Base-by-base conservation (phyloP, 2,329 filamentous ascomycete species). In the Nemania serpens region DNA sequence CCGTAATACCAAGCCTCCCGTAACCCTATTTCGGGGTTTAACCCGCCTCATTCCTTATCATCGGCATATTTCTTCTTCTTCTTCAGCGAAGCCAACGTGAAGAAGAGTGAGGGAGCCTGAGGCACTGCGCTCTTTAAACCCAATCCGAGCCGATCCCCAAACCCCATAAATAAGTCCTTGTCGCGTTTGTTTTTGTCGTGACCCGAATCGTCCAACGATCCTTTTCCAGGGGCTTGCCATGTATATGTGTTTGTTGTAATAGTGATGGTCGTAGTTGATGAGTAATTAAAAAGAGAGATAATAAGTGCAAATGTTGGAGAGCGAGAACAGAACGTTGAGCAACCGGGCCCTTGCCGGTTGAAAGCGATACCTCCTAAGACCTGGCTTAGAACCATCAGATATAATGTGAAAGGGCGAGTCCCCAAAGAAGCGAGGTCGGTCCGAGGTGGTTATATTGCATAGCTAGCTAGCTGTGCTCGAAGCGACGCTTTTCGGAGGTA, bases 401-500 rank as follows among this genome's bases (percentile, higher is more conserved):
- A n/a, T n/a, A n/a, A n/a, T n/a, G n/a, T n/a, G n/a, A n/a, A n/a
- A n/a, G n/a, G n/a, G n/a, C n/a, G n/a, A n/a, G 37, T 41, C 13
- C 37, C 37, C 6, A 15, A 7, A 7, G 25, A 29, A 7, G 25
- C 25, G 7, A 29, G 4, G 25, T 29, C 25, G 7, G 25, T 29
- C 25, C 7, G 25, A 29, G 3, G 25, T 29, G 25, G 25, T 29
- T 29, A 29, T 29, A 29, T 29, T 7, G 25, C 25, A 29, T 7
- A 7, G 25, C 25, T 29, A 29, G 25, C 25, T 29, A 29, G 25
- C 25, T 29, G 7, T 29, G 25, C 25, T 29, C 7, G 4, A 7
- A 4, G 25, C 25, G 25, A 29, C 25, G 7, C 25, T 29, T 29
- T 29, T 29, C n/a, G n/a, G n/a, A n/a, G n/a, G 77, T 49, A 79